Evolutionary conservation across 2,329 filamentous ascomycete genomes (phyloP), one percentile per base, ranked within the genome.

Genomic region (Ophiostoma pallidulum): DNA sequence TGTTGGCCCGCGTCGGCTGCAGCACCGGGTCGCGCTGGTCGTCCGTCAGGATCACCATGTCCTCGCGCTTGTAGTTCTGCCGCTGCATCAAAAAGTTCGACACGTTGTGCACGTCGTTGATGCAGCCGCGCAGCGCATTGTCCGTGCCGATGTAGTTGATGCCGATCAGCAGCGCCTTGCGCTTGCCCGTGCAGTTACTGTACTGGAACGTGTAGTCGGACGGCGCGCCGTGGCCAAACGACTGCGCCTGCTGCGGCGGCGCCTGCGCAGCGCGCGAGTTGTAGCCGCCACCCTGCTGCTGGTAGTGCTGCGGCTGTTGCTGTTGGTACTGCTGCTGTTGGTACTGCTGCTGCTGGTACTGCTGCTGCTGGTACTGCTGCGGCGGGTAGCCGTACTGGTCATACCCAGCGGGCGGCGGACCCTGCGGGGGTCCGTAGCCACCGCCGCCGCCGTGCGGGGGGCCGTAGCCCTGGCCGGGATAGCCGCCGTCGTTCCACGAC

Each of bases 71-170:
- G 66, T 88, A 89, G 42, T 75, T 72, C 59, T 84, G 82, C 51
- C 72, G 70, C 61, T 81, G 72, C 54, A 81, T 79, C 51, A 89
- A 66, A 63, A 86, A 89, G 47, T 67, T 66, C 28, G 82, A 86
- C 64, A 89, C 77, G 61, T 89, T 89, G 66, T 82, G 80, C 29
- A 84, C 82, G 62, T 89, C 84, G 65, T 89, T 89, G 73, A 89
- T 86, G 65, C 84, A 89, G 37, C 84, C 84, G 51, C 79, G 72
- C 45, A 89, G 74, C 69, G 86, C 81, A 41, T 78, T 83, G 19
- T 79, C 66, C 60, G 85, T 80, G 45, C 80, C 78, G 57, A 87
- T 83, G 69, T 89, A 89, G 71, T 89, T 89, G 71, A 89, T 86
- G 45, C 84, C 84, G 53, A 89, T 86, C 48, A 89, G 67, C 48